phyloP scores from a whole-genome alignment of 225 moss, liverwort and hornwort species.

The Marchantia polymorpha region DNA sequence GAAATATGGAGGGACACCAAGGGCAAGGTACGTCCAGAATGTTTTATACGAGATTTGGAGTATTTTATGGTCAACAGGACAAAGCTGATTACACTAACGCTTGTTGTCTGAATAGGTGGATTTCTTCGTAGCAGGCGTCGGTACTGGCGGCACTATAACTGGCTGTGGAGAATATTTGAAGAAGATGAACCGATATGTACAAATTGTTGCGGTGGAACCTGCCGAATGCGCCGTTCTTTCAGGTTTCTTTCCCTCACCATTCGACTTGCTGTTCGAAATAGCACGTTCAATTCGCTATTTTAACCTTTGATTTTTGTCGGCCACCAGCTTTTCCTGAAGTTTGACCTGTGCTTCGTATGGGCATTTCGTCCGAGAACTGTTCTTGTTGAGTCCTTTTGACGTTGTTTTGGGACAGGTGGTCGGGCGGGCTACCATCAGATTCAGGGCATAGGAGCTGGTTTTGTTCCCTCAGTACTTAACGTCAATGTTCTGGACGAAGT shows the following conservation, averaged over 20 bases:
- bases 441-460: conserved; percentile 80
- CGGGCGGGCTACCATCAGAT: conserved; percentile 70
- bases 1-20: conserved; percentile 78
- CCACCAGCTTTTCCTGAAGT: background rate
- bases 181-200: conserved; percentile 57
- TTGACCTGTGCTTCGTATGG: background rate
- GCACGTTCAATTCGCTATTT: too few relatives aligned
- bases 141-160: conserved; percentile 75
- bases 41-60: background rate
- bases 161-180: conserved; percentile 72
- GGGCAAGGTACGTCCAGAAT: conserved; percentile 47
- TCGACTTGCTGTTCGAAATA: too few relatives aligned
- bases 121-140: conserved; percentile 62
- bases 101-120: conserved; percentile 47
- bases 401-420: conserved; percentile 46
- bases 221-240: conserved; percentile 67
- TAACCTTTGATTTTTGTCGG: too few relatives aligned
- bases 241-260: conserved; percentile 35
- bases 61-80: background rate
- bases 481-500: conserved; percentile 66
- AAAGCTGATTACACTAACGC: background rate
- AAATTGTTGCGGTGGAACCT: conserved; percentile 75
- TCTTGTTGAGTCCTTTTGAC: background rate
- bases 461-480: conserved; percentile 61
- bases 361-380: background rate